These are phyloP conservation scores for Flaveria linearis DNA, from an alignment of 129 eudicot genomes.

Conservation along the genomic window DNA sequence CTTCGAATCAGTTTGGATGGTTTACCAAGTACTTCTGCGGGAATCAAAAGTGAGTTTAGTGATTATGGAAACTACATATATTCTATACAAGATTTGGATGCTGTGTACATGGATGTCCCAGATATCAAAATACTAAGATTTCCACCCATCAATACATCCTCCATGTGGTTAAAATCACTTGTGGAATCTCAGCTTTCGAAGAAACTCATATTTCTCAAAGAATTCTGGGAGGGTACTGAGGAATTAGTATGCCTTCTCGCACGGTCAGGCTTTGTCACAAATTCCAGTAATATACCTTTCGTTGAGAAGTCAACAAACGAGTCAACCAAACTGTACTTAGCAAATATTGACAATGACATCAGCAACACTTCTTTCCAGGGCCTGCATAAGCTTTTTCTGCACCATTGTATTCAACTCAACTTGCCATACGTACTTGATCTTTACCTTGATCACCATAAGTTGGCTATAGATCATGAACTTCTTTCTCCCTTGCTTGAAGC, in stretches of 20 bases:
- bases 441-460: slow-evolving; percentile 87
- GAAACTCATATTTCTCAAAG: slow-evolving; percentile 68
- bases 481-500: slow-evolving; percentile 60
- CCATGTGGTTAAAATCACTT: slow-evolving; percentile 71
- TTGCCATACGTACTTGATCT: slow-evolving; percentile 84
- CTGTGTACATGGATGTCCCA: slow-evolving; percentile 74
- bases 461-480: slow-evolving; percentile 59
- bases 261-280: slow-evolving; percentile 61
- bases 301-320: slow-evolving; percentile 44
- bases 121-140: slow-evolving; percentile 54
- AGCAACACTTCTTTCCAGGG: slow-evolving; percentile 53
- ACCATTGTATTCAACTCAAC: slow-evolving; percentile 70
- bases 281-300: slow-evolving; percentile 26
- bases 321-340: slow-evolving; percentile 40
- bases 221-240: slow-evolving; percentile 69
- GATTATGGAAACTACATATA: slow-evolving; percentile 56
- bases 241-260: slow-evolving; percentile 73
- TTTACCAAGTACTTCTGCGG: slow-evolving; percentile 54
- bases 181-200: slow-evolving; percentile 74
- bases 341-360: slow-evolving; percentile 35
- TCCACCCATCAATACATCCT: slow-evolving; percentile 56
- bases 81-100: slow-evolving; percentile 77
- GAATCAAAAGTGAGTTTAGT: slow-evolving; percentile 46
- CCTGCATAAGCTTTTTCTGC: slow-evolving; percentile 80
- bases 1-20: slow-evolving; percentile 80